Evolutionary conservation across 805 yeast genomes (phyloP), one percentile per base, ranked within the genome.

Genomic region (Ogataea saltuana): DNA sequence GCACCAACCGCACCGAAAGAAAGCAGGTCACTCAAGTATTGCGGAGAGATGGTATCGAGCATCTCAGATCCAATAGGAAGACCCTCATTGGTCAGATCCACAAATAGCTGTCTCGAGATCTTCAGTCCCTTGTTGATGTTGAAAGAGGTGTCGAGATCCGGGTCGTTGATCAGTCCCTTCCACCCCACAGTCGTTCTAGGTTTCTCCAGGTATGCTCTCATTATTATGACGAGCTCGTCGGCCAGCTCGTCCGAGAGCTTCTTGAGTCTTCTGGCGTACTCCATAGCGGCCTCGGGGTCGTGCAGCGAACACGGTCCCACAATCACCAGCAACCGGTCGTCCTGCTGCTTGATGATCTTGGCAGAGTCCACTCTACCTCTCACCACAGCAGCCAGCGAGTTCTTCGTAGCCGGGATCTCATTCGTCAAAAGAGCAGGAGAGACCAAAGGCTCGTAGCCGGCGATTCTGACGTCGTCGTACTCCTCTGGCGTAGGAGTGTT

Each of bases 171-270:
- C 59, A 91, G 75, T 59, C 99, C 99, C 70, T 91, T 91, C 99
- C 99, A 91, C 53, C 99, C 99, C 42, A 91, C 98, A 18, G 98
- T 91, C 51, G 99, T 91, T 75, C 99, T 85, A 60, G 99, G 99
- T 70, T 91, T 91, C 71, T 91, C 99, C 55, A 91, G 76, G 76
- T 91, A 91, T 6, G 98, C 98, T 73, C 99, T 85, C 99, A 91
- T 91, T 51, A 91, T 78, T 46, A 91, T 78, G 43, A 83, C 85
- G 44, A 91, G 74, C 53, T 91, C 98, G 42, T 74, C 79, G 49
- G 80, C 67, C 50, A 87, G 76, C 65, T 86, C 87, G 27, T 81
- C 85, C 27, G 88, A 72, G 44, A 88, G 70, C 46, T 70, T 70
- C 64, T 79, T 78, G 55, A 91, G 75, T 52, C 83, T 76, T 28